Evolutionary conservation across 176 grass and related monocot genomes (phyloP).

Genomic region (Ensete ventricosum): DNA sequence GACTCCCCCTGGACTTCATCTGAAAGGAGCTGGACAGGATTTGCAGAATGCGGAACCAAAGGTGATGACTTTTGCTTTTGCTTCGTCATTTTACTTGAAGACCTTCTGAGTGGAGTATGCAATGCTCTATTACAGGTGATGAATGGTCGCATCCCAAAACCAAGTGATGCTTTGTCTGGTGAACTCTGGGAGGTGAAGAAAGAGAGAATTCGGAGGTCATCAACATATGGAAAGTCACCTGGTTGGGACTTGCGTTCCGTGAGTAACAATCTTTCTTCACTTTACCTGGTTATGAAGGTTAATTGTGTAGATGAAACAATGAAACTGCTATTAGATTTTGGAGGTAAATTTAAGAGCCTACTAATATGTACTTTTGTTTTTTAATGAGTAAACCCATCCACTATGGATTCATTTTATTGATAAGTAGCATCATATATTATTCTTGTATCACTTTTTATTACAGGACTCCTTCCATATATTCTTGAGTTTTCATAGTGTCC

Average conservation of each 20-base stretch:
- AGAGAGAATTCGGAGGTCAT: constrained; percentile 72
- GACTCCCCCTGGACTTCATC: constrained; percentile 71
- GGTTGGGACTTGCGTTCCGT: constrained; percentile 96
- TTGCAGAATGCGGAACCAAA: constrained; percentile 49
- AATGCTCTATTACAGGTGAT: constrained; percentile 27
- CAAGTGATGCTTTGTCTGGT: constrained; percentile 90
- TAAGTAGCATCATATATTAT: not conserved
- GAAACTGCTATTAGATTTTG: too few relatives aligned
- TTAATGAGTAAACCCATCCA: not conserved
- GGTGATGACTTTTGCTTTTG: constrained; percentile 30
- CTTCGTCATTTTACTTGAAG: constrained; percentile 10
- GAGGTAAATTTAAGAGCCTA: not conserved
- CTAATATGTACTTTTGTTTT: not conserved
- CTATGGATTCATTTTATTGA: not conserved
- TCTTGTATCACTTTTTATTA: not conserved
- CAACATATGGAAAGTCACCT: constrained; percentile 76
- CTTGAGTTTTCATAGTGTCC: not conserved
- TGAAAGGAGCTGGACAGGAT: constrained; percentile 75
- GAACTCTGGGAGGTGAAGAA: constrained; percentile 89
- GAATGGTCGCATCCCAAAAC: constrained; percentile 60
- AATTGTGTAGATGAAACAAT: not conserved
- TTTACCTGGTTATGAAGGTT: constrained; percentile 11
- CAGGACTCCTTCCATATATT: not conserved
- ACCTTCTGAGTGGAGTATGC: constrained; percentile 11
- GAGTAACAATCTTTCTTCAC: constrained; percentile 20